A percentile compares a stretch with the other conserved stretches of the same genome.
Conservation (phyloP, 495 filamentous ascomycete genomes). For the Aspergillus sclerotioniger region DNA sequence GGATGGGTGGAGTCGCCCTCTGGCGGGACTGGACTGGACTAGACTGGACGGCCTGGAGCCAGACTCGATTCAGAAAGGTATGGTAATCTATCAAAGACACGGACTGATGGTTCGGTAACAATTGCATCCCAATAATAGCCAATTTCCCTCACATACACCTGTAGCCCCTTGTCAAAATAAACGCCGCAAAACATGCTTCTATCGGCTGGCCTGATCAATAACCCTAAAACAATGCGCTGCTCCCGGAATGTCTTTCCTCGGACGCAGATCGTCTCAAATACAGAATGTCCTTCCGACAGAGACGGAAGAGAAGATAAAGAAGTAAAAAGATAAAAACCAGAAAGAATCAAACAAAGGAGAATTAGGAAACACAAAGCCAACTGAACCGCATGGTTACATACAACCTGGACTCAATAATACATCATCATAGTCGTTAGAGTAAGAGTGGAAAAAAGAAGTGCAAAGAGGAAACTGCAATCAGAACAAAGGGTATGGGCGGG, state of each 20-base stretch:
- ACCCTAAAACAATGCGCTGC: not conserved
- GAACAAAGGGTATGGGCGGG: slow-evolving; percentile 25
- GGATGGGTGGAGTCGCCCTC: not conserved
- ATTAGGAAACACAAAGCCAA: slow-evolving; percentile 10
- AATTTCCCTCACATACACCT: slow-evolving; percentile 13
- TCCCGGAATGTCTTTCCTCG: not conserved
- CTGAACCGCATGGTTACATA: slow-evolving; percentile 5
- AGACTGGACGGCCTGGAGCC: not conserved
- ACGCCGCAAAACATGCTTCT: slow-evolving; percentile 14
- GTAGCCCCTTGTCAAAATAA: not conserved
- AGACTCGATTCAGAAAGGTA: not conserved
- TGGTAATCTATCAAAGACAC: not conserved
- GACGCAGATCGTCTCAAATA: not conserved
- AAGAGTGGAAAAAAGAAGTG: slow-evolving; percentile 11
- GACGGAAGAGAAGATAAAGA: not conserved
- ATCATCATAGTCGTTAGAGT: slow-evolving; percentile 18
- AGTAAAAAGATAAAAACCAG: not conserved
- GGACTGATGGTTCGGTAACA: slow-evolving; percentile 1
- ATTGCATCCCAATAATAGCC: slow-evolving; percentile 2
- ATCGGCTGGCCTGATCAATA: not conserved
- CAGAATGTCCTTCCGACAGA: not conserved
- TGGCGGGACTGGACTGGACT: not conserved
- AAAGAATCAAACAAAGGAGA: slow-evolving; percentile 1
- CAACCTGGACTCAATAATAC: slow-evolving; percentile 7
- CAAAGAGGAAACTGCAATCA: slow-evolving; percentile 11